These are phyloP conservation scores for Thinopyrum elongatum DNA, from an alignment of 176 grass and related monocot species.

Conservation along the genomic window DNA sequence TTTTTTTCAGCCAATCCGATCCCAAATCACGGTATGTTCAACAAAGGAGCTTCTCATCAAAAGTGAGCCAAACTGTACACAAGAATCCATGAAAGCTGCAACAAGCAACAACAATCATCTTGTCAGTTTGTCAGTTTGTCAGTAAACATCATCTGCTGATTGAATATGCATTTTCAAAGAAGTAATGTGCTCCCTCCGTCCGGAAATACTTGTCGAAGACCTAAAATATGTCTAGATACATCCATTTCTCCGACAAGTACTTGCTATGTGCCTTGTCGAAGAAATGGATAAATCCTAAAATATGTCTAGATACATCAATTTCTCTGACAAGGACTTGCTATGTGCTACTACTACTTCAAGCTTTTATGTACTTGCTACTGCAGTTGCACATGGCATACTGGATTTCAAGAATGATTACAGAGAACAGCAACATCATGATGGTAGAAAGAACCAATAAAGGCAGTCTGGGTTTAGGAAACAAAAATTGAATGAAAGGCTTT, in stretches of 20 bases:
- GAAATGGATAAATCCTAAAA: too few relatives aligned
- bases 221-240: too few relatives aligned
- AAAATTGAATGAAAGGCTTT: slow-evolving; percentile 6
- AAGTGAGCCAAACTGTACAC: slow-evolving; percentile 95
- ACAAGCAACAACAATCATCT: slow-evolving; percentile 18
- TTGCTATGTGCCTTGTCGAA: too few relatives aligned
- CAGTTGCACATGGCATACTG: neutral
- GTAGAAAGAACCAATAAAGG: neutral
- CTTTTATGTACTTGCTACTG: neutral
- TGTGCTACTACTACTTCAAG: too few relatives aligned
- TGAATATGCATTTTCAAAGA: neutral
- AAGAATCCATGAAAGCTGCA: slow-evolving; percentile 88
- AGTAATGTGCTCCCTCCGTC: neutral
- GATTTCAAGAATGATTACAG: neutral
- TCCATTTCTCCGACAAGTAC: too few relatives aligned
- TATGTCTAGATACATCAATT: too few relatives aligned
- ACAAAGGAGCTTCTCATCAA: slow-evolving; percentile 42
- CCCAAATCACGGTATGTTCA: slow-evolving; percentile 6
- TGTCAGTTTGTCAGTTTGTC: neutral
- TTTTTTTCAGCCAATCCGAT: neutral
- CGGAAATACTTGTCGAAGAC: too few relatives aligned
- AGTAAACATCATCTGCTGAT: neutral
- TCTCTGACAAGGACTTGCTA: too few relatives aligned
- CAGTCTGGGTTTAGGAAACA: neutral
- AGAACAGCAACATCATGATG: neutral